Percentiles rank a stretch among this genome's conserved stretches.
phyloP scores from a whole-genome alignment of 2,329 filamentous ascomycete genomes.

The Hypoxylon rubiginosum region DNA sequence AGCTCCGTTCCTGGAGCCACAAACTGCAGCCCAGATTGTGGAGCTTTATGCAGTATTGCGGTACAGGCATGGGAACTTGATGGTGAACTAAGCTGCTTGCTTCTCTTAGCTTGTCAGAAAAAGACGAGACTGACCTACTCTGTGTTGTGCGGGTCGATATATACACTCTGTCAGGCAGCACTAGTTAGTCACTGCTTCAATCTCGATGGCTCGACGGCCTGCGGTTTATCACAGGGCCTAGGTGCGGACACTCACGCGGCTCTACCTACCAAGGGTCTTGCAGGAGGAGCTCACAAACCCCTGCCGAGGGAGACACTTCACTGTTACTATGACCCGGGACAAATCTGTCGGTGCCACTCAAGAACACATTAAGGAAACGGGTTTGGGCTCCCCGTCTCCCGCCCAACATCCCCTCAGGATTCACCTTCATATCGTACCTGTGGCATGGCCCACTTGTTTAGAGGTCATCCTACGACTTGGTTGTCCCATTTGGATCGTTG shows the following conservation, averaged over 20 bases:
- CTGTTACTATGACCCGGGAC: constrained; percentile 42
- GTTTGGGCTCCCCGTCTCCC: constrained; percentile 40
- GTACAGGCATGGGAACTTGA: constrained; percentile 30
- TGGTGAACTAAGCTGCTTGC: constrained; percentile 3
- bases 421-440: constrained; percentile 34
- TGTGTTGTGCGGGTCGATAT: constrained; percentile 30
- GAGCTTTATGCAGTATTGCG: constrained; percentile 32
- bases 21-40: constrained; percentile 43
- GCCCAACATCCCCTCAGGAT: constrained; percentile 37
- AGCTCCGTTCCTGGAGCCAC: constrained; percentile 37
- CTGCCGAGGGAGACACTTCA: constrained; percentile 39
- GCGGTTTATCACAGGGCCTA: constrained; percentile 41
- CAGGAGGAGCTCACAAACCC: constrained; percentile 40
- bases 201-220: constrained; percentile 31
- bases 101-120: constrained; percentile 23
- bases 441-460: constrained; percentile 42
- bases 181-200: constrained; percentile 24
- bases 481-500: constrained; percentile 38
- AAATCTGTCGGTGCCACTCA: constrained; percentile 41
- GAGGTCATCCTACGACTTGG: constrained; percentile 42
- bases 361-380: constrained; percentile 41
- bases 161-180: constrained; percentile 45
- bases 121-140: constrained; percentile 24
- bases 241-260: constrained; percentile 36
- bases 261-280: constrained; percentile 42